These are phyloP conservation scores for Fusarium nodosum DNA, from an alignment of 2,329 filamentous ascomycete species.

Conservation along the genomic window DNA sequence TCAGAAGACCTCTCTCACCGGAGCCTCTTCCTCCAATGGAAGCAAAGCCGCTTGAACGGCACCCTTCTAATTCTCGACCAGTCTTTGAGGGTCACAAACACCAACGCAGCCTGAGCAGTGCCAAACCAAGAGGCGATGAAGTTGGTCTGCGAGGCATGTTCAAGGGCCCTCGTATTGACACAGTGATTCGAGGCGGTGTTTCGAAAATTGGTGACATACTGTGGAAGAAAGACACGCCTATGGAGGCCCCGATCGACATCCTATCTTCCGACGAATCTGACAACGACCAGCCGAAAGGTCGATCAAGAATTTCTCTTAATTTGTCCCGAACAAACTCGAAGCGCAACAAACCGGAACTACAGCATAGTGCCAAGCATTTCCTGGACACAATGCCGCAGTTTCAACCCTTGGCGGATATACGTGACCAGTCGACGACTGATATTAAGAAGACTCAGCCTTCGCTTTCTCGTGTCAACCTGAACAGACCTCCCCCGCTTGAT, in stretches of 20 bases:
- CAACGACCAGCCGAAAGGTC: conserved; percentile 57
- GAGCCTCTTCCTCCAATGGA: conserved; percentile 47
- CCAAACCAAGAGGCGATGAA: conserved; percentile 58
- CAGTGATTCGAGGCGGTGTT: conserved; percentile 72
- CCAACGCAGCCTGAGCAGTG: conserved; percentile 63
- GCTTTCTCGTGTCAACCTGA: conserved; percentile 61
- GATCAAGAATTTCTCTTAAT: conserved; percentile 54
- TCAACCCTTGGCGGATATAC: conserved; percentile 54
- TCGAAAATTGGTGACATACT: conserved; percentile 69
- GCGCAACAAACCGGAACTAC: conserved; percentile 51
- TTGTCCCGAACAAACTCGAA: conserved; percentile 55
- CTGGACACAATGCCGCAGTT: conserved; percentile 68
- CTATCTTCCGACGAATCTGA: conserved; percentile 66
- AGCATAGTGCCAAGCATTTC: conserved; percentile 59
- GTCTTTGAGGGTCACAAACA: conserved; percentile 64
- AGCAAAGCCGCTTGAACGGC: conserved; percentile 54
- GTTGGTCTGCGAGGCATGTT: conserved; percentile 74
- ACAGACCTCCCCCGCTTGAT: conserved; percentile 65
- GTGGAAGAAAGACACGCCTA: conserved; percentile 65
- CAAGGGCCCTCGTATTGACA: conserved; percentile 81
- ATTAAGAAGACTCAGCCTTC: conserved; percentile 50
- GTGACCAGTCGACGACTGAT: conserved; percentile 35
- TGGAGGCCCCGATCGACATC: conserved; percentile 54
- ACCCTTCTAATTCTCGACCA: conserved; percentile 50
- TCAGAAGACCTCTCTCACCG: conserved; percentile 47